Evolutionary conservation across 2,329 filamentous ascomycete species (phyloP).

Genomic region (Diaporthe ampelina): DNA sequence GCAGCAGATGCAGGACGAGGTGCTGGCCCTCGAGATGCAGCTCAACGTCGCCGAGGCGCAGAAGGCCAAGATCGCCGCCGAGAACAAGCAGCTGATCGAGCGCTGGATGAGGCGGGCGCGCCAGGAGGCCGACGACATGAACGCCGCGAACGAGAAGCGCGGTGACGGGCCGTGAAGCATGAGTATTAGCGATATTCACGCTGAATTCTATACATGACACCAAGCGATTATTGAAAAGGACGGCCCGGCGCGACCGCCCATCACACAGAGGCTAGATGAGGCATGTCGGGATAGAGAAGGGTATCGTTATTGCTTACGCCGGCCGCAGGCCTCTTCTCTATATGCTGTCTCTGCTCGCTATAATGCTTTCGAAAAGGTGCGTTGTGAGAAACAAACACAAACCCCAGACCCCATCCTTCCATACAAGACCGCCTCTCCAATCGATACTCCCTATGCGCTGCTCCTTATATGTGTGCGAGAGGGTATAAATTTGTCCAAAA

Average conservation of each 20-base stretch:
- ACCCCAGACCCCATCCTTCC: neutral
- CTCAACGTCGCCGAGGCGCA: constrained; percentile 87
- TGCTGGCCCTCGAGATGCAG: constrained; percentile 88
- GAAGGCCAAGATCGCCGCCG: constrained; percentile 78
- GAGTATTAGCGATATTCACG: neutral
- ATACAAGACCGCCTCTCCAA: constrained; percentile 24
- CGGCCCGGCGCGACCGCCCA: neutral
- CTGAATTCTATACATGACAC: constrained; percentile 26
- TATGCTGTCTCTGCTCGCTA: constrained; percentile 46
- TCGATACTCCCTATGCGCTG: constrained; percentile 17
- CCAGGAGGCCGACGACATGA: constrained; percentile 90
- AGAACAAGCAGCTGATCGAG: constrained; percentile 91
- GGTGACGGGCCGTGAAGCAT: constrained; percentile 31
- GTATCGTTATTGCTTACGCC: constrained; percentile 42
- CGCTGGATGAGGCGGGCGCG: constrained; percentile 93
- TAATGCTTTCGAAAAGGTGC: constrained; percentile 39
- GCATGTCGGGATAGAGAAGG: constrained; percentile 19
- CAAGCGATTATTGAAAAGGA: neutral
- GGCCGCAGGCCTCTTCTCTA: constrained; percentile 32
- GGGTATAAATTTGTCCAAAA: constrained; percentile 40
- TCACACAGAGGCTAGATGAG: neutral
- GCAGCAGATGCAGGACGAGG: constrained; percentile 92
- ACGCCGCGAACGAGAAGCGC: constrained; percentile 69
- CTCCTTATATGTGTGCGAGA: constrained; percentile 31
- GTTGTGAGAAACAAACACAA: constrained; percentile 9